Evolutionary conservation across 2,329 filamentous ascomycete genomes (phyloP).

Genomic region (Claviceps cyperi): DNA sequence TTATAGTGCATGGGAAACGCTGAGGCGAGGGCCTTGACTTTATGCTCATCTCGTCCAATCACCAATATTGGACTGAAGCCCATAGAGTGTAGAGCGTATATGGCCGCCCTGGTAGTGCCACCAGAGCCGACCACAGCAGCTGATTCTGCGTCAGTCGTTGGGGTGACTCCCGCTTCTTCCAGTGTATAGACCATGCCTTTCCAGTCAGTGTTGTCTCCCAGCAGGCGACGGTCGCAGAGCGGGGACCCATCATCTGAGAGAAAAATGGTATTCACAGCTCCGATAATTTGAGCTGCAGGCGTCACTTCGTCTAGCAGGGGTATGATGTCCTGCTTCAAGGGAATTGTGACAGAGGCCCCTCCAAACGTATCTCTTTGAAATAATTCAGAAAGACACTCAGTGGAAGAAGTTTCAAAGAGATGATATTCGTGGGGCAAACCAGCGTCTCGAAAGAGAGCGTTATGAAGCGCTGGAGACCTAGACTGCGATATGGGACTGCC

Average conservation of each 20-base stretch:
- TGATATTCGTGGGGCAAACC: slow-evolving; percentile 79
- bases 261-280: slow-evolving; percentile 89
- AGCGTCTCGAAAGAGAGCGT: slow-evolving; percentile 58
- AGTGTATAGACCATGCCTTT: slow-evolving; percentile 77
- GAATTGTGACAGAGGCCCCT: slow-evolving; percentile 90
- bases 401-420: slow-evolving; percentile 57
- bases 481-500: slow-evolving; percentile 73
- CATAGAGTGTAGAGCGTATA: slow-evolving; percentile 75
- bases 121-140: slow-evolving; percentile 82
- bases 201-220: slow-evolving; percentile 94
- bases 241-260: slow-evolving; percentile 27
- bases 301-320: slow-evolving; percentile 66
- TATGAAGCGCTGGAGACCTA: slow-evolving; percentile 80
- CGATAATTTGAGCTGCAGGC: slow-evolving; percentile 65
- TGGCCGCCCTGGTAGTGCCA: slow-evolving; percentile 80
- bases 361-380: slow-evolving; percentile 67
- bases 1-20: slow-evolving; percentile 64
- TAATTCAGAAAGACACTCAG: slow-evolving; percentile 43
- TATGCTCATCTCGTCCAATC: slow-evolving; percentile 58
- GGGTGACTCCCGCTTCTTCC: slow-evolving; percentile 47
- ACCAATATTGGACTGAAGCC: slow-evolving; percentile 79
- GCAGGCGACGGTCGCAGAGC: slow-evolving; percentile 36
- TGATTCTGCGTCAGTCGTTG: slow-evolving; percentile 22
- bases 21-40: slow-evolving; percentile 50
- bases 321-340: slow-evolving; percentile 82